Evolutionary conservation across 257 asterid genomes (phyloP).

Genomic region (Solanum gandarillasii): DNA sequence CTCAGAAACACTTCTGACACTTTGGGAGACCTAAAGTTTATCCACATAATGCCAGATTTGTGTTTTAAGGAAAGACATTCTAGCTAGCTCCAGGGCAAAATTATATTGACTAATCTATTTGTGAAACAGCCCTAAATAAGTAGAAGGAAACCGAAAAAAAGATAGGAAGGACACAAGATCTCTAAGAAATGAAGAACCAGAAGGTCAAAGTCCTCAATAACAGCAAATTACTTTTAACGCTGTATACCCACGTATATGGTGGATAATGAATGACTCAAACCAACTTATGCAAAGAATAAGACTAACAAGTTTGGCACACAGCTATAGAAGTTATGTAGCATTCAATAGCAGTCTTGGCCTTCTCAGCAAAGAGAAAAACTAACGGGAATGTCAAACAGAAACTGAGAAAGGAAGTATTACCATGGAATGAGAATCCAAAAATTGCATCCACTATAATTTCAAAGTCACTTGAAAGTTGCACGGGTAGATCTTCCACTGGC

Average conservation of each 20-base stretch:
- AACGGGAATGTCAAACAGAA: background rate
- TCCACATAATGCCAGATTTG: background rate
- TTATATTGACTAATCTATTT: background rate
- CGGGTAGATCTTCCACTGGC: constrained; percentile 12
- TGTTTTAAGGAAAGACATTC: background rate
- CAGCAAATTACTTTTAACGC: background rate
- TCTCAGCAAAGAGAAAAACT: background rate
- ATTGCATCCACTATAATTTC: constrained; percentile 28
- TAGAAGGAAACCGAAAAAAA: background rate
- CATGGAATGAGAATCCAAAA: constrained; percentile 25
- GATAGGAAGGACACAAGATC: background rate
- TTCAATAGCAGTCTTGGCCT: background rate
- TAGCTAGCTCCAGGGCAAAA: background rate
- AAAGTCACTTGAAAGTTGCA: constrained; percentile 11
- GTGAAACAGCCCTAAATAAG: background rate
- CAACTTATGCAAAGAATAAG: background rate
- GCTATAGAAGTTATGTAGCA: background rate
- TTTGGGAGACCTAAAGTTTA: background rate
- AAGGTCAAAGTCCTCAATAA: background rate
- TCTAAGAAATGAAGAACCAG: background rate
- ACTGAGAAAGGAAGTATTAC: constrained; percentile 5
- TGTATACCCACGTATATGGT: background rate
- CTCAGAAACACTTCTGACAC: background rate
- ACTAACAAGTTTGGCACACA: background rate
- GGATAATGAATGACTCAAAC: background rate